A percentile compares a stretch with the other conserved stretches of the same genome.
phyloP scores from a whole-genome alignment of 768 basidiomycete species.

The Suillus paluster region DNA sequence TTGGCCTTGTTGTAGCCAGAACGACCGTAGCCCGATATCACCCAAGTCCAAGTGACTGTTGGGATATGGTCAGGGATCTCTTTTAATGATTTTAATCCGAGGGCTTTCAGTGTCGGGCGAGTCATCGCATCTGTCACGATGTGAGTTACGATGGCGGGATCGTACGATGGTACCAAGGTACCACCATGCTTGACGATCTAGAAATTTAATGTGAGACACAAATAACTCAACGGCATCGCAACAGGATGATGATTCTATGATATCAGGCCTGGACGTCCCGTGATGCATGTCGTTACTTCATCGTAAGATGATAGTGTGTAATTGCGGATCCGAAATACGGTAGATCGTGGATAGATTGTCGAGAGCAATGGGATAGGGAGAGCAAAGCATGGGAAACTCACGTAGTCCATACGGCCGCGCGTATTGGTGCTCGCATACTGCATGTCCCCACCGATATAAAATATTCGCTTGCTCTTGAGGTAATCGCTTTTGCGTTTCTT shows the following conservation, averaged over 20 bases:
- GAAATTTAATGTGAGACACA: not conserved
- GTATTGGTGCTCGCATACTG: conserved; percentile 54
- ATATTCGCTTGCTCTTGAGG: conserved; percentile 58
- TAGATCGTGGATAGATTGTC: not conserved
- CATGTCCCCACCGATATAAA: conserved; percentile 64
- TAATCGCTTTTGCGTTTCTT: conserved; percentile 33
- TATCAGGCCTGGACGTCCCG: not conserved
- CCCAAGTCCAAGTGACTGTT: conserved; percentile 68
- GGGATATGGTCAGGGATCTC: conserved; percentile 71
- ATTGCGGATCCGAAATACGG: conserved; percentile 1
- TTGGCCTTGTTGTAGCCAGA: conserved; percentile 20
- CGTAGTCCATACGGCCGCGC: conserved; percentile 61
- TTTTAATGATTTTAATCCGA: conserved; percentile 52
- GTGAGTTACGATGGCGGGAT: conserved; percentile 62
- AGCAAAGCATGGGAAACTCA: conserved; percentile 40
- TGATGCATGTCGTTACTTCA: not conserved
- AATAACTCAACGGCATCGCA: not conserved
- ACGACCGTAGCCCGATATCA: conserved; percentile 44
- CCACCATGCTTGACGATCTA: conserved; percentile 72
- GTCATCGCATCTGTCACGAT: conserved; percentile 57
- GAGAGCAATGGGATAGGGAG: conserved; percentile 3
- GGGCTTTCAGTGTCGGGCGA: conserved; percentile 35
- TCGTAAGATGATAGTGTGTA: not conserved
- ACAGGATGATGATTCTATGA: not conserved
- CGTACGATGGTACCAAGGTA: conserved; percentile 60